These are phyloP conservation scores for Thalassiosira allenii DNA, from an alignment of 352 stramenopile genomes.

Conservation along the genomic window DNA sequence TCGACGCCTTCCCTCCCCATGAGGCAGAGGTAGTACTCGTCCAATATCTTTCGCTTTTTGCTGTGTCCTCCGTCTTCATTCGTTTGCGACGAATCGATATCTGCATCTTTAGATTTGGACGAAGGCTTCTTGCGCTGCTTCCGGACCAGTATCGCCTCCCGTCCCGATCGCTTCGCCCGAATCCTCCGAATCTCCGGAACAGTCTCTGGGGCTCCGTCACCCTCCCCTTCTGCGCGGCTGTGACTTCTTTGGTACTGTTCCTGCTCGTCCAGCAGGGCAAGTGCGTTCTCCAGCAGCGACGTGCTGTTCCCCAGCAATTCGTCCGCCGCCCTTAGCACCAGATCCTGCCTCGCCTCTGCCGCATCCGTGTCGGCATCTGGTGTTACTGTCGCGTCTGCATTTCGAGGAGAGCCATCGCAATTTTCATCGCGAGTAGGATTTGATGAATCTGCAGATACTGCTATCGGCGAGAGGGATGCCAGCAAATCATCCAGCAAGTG, in stretches of 20 bases:
- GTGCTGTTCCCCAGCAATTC: slow-evolving; percentile 40
- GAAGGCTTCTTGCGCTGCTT: slow-evolving; percentile 28
- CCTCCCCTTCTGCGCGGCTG: neutral
- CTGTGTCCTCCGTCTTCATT: no score
- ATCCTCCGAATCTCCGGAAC: slow-evolving; percentile 33
- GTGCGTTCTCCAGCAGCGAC: slow-evolving; percentile 39
- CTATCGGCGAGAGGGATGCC: no score
- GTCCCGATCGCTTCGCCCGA: slow-evolving; percentile 31
- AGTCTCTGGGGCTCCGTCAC: neutral
- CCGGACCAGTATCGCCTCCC: slow-evolving; percentile 35
- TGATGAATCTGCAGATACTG: no score
- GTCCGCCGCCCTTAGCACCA: slow-evolving; percentile 31
- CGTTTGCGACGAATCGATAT: no score
- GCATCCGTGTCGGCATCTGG: no score
- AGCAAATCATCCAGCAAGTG: no score
- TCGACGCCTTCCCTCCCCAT: slow-evolving; percentile 41
- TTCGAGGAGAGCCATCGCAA: no score
- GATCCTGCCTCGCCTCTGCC: no score
- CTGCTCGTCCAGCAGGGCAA: slow-evolving; percentile 49
- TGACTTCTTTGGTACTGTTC: slow-evolving; percentile 28
- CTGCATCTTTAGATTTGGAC: no score
- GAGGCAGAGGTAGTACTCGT: slow-evolving; percentile 55
- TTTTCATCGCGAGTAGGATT: no score
- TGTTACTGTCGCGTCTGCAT: no score
- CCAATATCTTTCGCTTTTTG: no score